These are phyloP conservation scores for Rhynchosporium secalis DNA, from an alignment of 2,329 filamentous ascomycete species.

Conservation along the genomic window DNA sequence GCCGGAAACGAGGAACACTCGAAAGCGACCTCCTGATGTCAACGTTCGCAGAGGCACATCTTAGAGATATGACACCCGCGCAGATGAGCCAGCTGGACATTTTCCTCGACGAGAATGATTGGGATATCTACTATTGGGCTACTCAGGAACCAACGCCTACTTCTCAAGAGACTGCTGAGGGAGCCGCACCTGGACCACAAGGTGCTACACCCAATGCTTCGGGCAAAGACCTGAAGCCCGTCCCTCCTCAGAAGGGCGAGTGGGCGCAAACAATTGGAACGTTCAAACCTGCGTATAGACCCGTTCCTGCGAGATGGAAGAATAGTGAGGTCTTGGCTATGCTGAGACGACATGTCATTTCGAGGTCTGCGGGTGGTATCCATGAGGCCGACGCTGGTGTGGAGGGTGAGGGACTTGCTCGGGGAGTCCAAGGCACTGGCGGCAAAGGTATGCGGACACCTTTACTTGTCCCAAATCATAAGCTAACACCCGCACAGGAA, in stretches of 20 bases:
- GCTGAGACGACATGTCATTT: conserved; percentile 78
- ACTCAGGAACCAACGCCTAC: conserved; percentile 74
- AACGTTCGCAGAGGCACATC: conserved; percentile 83
- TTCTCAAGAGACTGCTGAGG: conserved; percentile 57
- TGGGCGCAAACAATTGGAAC: conserved; percentile 97
- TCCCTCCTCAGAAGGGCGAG: conserved; percentile 60
- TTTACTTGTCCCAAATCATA: not conserved
- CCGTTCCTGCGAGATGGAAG: conserved; percentile 83
- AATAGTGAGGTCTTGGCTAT: conserved; percentile 76
- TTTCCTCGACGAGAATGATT: conserved; percentile 98
- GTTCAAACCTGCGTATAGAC: conserved; percentile 90
- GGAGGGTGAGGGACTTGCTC: conserved; percentile 27
- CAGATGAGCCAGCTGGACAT: conserved; percentile 84
- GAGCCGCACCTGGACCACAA: conserved; percentile 44
- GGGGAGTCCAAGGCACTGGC: conserved; percentile 30
- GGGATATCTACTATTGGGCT: conserved; percentile 99
- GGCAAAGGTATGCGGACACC: conserved; percentile 33
- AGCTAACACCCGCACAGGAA: conserved; percentile 31
- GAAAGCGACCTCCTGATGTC: conserved; percentile 95
- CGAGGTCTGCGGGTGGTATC: conserved; percentile 62
- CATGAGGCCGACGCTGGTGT: conserved; percentile 29
- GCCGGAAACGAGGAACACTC: conserved; percentile 91
- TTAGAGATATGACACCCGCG: conserved; percentile 68
- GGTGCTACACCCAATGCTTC: conserved; percentile 32
- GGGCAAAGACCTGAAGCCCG: conserved; percentile 30